These are phyloP conservation scores for Fraxinus ornus DNA, from an alignment of 305 asterid genomes.

Conservation along the genomic window DNA sequence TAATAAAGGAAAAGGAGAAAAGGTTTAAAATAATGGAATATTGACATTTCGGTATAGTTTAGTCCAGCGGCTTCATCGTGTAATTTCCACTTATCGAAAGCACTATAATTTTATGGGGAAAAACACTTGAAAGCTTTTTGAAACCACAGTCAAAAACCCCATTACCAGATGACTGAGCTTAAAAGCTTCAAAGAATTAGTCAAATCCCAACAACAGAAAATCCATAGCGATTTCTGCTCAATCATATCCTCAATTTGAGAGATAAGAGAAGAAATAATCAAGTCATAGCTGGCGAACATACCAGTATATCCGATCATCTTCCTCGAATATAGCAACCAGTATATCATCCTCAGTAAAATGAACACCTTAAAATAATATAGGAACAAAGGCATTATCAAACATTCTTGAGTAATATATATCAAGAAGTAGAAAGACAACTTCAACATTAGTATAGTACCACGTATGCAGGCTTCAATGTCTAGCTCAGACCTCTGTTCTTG, in stretches of 20 bases:
- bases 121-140: not conserved
- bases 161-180: not conserved
- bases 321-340: conserved; percentile 41
- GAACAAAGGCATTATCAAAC: conserved; percentile 18
- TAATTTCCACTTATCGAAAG: not conserved
- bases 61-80: not conserved
- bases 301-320: conserved; percentile 71
- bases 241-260: conserved; percentile 16
- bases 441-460: conserved; percentile 37
- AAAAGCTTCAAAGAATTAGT: conserved; percentile 1
- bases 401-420: not conserved
- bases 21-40: not conserved
- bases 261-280: conserved; percentile 10
- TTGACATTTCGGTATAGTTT: not conserved
- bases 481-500: conserved; percentile 64
- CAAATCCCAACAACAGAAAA: not conserved
- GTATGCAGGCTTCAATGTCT: conserved; percentile 46
- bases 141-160: not conserved
- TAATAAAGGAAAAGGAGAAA: not conserved
- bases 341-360: conserved; percentile 53
- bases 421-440: conserved; percentile 7
- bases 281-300: conserved; percentile 29
- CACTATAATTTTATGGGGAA: not conserved
- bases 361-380: conserved; percentile 45
- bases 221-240: not conserved